These are phyloP conservation scores for Cyclanthera cordifolia DNA, from an alignment of 306 rosid species.

Conservation along the genomic window DNA sequence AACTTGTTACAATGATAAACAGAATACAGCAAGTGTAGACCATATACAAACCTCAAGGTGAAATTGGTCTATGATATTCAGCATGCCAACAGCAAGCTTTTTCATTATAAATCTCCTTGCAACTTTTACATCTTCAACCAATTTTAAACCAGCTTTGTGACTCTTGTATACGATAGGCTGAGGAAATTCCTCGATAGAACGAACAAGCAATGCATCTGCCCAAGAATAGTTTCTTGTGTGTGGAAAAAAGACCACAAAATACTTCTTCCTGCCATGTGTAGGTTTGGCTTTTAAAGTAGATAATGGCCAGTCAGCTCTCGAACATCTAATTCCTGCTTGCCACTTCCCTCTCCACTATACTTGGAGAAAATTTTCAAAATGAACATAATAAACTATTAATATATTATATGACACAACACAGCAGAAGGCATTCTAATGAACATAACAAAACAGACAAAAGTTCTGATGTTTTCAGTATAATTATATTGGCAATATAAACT, in stretches of 20 bases:
- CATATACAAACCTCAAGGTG: slow-evolving; percentile 53
- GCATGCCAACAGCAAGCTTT: slow-evolving; percentile 76
- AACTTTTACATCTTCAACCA: slow-evolving; percentile 67
- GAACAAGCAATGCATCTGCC: slow-evolving; percentile 82
- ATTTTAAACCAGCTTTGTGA: slow-evolving; percentile 59
- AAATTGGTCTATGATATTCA: slow-evolving; percentile 73
- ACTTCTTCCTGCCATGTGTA: slow-evolving; percentile 82
- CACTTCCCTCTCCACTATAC: slow-evolving; percentile 95
- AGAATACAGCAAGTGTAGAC: slow-evolving; percentile 6
- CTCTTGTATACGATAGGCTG: slow-evolving; percentile 76
- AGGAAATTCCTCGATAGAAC: slow-evolving; percentile 64
- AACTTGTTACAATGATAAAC: slow-evolving; percentile 3
- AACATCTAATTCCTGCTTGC: slow-evolving; percentile 94
- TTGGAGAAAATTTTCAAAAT: slow-evolving; percentile 16
- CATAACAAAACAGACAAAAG: background rate
- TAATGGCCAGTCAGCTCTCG: slow-evolving; percentile 92
- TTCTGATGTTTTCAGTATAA: background rate
- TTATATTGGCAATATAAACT: background rate
- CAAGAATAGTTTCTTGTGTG: slow-evolving; percentile 85
- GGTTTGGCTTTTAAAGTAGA: slow-evolving; percentile 94
- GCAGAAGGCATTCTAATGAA: background rate
- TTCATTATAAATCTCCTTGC: slow-evolving; percentile 83
- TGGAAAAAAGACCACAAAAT: slow-evolving; percentile 82
- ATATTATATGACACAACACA: background rate
- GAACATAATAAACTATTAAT: slow-evolving; percentile 5